Evolutionary conservation across 75 land plant genomes (phyloP).

Genomic region (Azolla pinnata): DNA sequence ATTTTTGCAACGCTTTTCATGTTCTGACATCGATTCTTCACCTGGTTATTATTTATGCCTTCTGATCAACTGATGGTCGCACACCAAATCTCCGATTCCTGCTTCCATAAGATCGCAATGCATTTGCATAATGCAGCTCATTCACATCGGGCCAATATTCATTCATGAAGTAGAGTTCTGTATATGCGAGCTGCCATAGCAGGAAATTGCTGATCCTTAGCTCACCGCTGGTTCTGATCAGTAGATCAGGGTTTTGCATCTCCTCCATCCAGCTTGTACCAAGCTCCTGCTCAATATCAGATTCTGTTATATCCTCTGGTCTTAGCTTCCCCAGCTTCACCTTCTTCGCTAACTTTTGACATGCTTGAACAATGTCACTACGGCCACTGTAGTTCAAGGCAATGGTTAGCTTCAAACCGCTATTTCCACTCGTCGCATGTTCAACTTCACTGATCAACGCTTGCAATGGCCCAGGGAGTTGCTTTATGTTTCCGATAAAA

Average conservation of each 20-base stretch:
- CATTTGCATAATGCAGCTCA: slow-evolving; percentile 31
- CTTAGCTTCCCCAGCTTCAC: slow-evolving; percentile 36
- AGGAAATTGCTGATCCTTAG: slow-evolving; percentile 66
- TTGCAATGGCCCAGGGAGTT: slow-evolving; percentile 36
- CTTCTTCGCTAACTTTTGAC: slow-evolving; percentile 35
- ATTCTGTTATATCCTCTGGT: slow-evolving; percentile 42
- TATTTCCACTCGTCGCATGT: slow-evolving; percentile 37
- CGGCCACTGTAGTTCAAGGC: slow-evolving; percentile 72
- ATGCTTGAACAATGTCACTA: slow-evolving; percentile 51
- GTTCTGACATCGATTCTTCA: no score
- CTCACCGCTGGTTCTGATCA: slow-evolving; percentile 71
- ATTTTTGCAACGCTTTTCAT: no score
- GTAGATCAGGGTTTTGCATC: slow-evolving; percentile 45
- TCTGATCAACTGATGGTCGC: no score
- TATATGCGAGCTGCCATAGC: slow-evolving; percentile 73
- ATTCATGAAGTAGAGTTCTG: slow-evolving; percentile 46
- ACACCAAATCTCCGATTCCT: slow-evolving; percentile 56
- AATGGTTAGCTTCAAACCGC: slow-evolving; percentile 35
- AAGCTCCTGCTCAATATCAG: slow-evolving; percentile 28
- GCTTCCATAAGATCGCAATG: slow-evolving; percentile 37
- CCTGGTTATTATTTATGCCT: no score
- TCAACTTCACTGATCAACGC: slow-evolving; percentile 23
- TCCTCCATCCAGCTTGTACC: slow-evolving; percentile 33
- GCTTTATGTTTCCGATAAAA: slow-evolving; percentile 51
- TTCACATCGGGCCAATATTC: slow-evolving; percentile 59